Evolutionary conservation across 2,329 filamentous ascomycete species (phyloP).

Genomic region (Lojkania enalia): DNA sequence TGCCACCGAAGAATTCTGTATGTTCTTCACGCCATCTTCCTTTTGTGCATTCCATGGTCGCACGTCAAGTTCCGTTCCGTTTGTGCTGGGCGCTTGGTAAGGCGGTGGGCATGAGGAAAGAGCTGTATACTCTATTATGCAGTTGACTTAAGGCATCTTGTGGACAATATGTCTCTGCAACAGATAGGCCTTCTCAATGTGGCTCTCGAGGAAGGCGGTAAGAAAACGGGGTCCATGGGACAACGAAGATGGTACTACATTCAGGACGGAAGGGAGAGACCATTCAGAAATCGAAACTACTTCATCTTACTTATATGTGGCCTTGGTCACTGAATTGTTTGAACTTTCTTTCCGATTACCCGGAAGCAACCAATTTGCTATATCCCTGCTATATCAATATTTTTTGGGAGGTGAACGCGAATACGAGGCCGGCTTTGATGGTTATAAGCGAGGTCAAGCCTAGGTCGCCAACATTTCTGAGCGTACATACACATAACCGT

Average conservation of each 20-base stretch:
- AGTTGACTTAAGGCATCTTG: not conserved
- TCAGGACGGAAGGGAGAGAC: too few relatives aligned
- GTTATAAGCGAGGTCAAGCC: not conserved
- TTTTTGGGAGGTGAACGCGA: not conserved
- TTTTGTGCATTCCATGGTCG: not conserved
- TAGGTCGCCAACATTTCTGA: too few relatives aligned
- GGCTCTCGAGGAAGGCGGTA: too few relatives aligned
- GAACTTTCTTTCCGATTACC: not conserved
- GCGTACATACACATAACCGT: too few relatives aligned
- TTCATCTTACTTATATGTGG: too few relatives aligned
- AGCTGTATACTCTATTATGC: not conserved
- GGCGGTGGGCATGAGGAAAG: not conserved
- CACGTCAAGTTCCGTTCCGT: not conserved
- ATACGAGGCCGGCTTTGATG: not conserved
- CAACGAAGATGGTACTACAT: too few relatives aligned
- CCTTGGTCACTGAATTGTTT: too few relatives aligned
- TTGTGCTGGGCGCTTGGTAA: not conserved
- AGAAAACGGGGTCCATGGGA: too few relatives aligned
- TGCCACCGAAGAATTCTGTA: not conserved
- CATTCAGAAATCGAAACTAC: too few relatives aligned
- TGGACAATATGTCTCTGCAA: too few relatives aligned
- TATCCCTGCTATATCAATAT: not conserved
- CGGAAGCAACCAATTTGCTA: not conserved
- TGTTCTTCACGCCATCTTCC: not conserved
- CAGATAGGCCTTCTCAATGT: too few relatives aligned